Conservation (phyloP, 139 green algal species). For the Ettlia oleoabundans region DNA sequence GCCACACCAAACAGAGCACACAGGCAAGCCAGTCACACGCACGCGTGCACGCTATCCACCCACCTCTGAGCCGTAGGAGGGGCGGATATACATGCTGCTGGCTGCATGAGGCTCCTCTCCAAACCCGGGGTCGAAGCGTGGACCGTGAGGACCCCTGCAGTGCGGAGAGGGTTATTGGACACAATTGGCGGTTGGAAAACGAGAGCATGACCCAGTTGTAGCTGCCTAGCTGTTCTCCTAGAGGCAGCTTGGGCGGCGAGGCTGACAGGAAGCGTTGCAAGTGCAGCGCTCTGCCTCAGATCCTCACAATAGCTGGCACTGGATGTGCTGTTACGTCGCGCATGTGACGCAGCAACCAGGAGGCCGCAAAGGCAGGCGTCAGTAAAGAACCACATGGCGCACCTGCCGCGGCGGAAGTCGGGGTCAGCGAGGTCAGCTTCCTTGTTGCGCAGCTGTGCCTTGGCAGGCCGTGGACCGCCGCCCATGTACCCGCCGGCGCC, state of each 20-base stretch:
- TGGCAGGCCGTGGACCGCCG: conserved; percentile 23
- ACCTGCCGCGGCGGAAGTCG: conserved; percentile 51
- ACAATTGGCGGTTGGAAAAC: too few species aligned
- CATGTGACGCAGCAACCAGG: too few species aligned
- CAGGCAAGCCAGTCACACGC: too few species aligned
- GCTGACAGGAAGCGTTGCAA: too few species aligned
- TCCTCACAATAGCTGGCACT: too few species aligned
- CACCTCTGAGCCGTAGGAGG: conserved; percentile 46
- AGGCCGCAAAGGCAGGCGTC: neutral
- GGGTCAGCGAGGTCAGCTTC: conserved; percentile 55
- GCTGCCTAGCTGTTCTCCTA: too few species aligned
- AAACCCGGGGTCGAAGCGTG: conserved; percentile 45
- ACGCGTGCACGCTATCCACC: neutral
- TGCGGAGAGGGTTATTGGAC: neutral
- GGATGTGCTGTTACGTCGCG: too few species aligned
- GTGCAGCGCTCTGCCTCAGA: too few species aligned
- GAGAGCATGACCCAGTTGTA: neutral
- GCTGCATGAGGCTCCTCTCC: conserved; percentile 31
- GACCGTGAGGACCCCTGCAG: conserved; percentile 8
- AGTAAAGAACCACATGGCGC: neutral
- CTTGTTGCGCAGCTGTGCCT: conserved; percentile 56
- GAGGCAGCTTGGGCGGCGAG: too few species aligned
- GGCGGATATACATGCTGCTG: conserved; percentile 37
- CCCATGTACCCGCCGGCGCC: neutral
- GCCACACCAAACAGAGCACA: too few species aligned